These are phyloP conservation scores for Pulveroboletus frians DNA, from an alignment of 768 basidiomycete genomes.

Conservation along the genomic window DNA sequence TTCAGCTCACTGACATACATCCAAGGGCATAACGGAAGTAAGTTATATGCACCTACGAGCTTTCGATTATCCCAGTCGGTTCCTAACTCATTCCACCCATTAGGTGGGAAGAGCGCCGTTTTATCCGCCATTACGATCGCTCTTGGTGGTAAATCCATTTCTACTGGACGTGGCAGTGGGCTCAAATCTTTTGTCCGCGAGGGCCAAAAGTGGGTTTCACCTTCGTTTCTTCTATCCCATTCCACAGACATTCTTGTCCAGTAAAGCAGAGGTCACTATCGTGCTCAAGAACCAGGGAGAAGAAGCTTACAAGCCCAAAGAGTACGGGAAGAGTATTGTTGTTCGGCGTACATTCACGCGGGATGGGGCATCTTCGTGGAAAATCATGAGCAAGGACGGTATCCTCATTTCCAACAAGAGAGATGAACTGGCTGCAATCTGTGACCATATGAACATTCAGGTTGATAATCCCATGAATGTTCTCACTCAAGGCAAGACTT, in stretches of 20 bases:
- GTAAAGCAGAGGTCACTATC: slow-evolving; percentile 66
- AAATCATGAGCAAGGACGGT: slow-evolving; percentile 68
- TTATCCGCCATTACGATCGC: slow-evolving; percentile 90
- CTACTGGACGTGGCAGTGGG: slow-evolving; percentile 84
- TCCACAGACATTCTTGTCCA: slow-evolving; percentile 36
- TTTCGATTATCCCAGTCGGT: neutral
- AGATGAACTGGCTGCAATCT: slow-evolving; percentile 82
- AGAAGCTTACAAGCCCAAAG: slow-evolving; percentile 78
- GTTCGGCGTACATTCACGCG: slow-evolving; percentile 78
- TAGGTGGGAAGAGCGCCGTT: slow-evolving; percentile 94
- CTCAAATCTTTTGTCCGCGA: slow-evolving; percentile 83
- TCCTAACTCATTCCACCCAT: slow-evolving; percentile 3
- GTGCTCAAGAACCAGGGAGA: slow-evolving; percentile 85
- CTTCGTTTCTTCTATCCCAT: neutral
- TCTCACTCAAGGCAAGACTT: slow-evolving; percentile 65
- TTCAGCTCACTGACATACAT: slow-evolving; percentile 1
- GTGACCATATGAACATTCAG: slow-evolving; percentile 94
- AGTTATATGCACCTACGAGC: slow-evolving; percentile 29
- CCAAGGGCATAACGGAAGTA: slow-evolving; percentile 88
- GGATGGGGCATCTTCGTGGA: slow-evolving; percentile 75
- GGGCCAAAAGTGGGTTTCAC: slow-evolving; percentile 58
- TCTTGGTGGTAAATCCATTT: slow-evolving; percentile 87
- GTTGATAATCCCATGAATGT: slow-evolving; percentile 97
- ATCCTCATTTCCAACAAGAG: slow-evolving; percentile 68
- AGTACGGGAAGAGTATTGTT: slow-evolving; percentile 83